Percentiles rank a stretch among this genome's conserved stretches.
These are phyloP conservation scores for Zizania latifolia DNA, from an alignment of 176 grass and related monocot genomes.

Conservation along the genomic window DNA sequence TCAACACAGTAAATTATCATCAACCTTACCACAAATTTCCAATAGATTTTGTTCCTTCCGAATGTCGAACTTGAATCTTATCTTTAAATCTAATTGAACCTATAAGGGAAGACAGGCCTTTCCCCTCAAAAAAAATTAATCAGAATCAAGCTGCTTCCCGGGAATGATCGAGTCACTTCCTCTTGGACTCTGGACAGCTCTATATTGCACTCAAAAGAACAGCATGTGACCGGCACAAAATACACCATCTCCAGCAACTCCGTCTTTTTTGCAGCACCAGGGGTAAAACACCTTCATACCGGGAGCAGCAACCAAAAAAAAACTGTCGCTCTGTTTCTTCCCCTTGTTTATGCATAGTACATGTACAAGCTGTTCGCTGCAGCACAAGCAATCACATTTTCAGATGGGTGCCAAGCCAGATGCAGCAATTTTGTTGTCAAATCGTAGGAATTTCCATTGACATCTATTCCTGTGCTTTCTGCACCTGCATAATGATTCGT, in stretches of 20 bases:
- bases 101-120: slow-evolving; percentile 53
- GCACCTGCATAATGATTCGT: slow-evolving; percentile 39
- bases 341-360: slow-evolving; percentile 68
- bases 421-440: slow-evolving; percentile 85
- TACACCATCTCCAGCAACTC: slow-evolving; percentile 34
- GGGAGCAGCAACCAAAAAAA: slow-evolving; percentile 48
- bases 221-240: slow-evolving; percentile 46
- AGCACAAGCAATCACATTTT: slow-evolving; percentile 91
- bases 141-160: slow-evolving; percentile 85
- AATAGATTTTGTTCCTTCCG: slow-evolving; percentile 11
- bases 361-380: slow-evolving; percentile 96
- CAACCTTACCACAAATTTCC: slow-evolving; percentile 27
- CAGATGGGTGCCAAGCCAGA: slow-evolving; percentile 84
- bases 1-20: slow-evolving; percentile 40
- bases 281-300: slow-evolving; percentile 36
- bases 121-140: slow-evolving; percentile 44
- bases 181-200: slow-evolving; percentile 85
- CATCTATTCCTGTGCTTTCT: slow-evolving; percentile 56
- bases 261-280: slow-evolving; percentile 39
- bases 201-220: slow-evolving; percentile 48
- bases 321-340: slow-evolving; percentile 18
- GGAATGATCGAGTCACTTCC: slow-evolving; percentile 86
- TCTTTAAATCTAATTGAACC: slow-evolving; percentile 66
- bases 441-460: slow-evolving; percentile 71
- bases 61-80: slow-evolving; percentile 43